Evolutionary conservation across 163 green algal species (phyloP).

Genomic region (Prototheca cutis): DNA sequence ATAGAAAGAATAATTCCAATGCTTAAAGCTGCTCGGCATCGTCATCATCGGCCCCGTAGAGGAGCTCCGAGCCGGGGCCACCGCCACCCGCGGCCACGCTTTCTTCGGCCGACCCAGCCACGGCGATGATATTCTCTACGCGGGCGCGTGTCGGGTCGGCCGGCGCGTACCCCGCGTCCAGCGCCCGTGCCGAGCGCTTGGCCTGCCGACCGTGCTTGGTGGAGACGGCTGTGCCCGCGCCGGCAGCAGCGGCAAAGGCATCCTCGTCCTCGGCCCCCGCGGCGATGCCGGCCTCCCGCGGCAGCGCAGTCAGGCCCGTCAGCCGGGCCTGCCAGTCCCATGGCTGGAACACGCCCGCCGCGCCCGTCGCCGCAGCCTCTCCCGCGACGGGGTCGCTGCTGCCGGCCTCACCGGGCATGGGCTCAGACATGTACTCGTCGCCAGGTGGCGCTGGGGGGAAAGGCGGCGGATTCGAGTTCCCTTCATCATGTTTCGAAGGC

Average conservation of each 20-base stretch:
- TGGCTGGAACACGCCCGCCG: not conserved
- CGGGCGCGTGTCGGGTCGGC: constrained; percentile 9
- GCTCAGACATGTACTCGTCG: not conserved
- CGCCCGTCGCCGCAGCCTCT: not conserved
- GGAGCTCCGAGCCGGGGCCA: not conserved
- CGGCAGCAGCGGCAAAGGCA: constrained; percentile 12
- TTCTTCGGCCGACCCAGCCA: not conserved
- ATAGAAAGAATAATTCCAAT: not conserved
- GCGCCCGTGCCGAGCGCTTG: not conserved
- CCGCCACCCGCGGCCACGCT: not conserved
- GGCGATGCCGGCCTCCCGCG: too few species aligned
- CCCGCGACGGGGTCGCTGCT: not conserved
- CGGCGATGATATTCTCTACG: constrained; percentile 12
- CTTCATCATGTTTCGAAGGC: too few species aligned
- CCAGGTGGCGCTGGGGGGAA: not conserved
- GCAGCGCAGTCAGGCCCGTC: not conserved
- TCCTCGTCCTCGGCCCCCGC: too few species aligned
- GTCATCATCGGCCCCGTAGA: constrained; percentile 1
- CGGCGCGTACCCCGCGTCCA: not conserved
- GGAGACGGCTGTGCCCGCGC: not conserved
- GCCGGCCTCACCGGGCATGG: not conserved
- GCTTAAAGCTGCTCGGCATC: constrained; percentile 1
- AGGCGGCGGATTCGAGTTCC: not conserved
- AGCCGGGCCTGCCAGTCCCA: constrained; percentile 1
- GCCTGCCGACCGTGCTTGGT: constrained; percentile 13